Evolutionary conservation across 805 yeast species (phyloP), one percentile per base, ranked within the genome.

Genomic region (Candida tibetensis): DNA sequence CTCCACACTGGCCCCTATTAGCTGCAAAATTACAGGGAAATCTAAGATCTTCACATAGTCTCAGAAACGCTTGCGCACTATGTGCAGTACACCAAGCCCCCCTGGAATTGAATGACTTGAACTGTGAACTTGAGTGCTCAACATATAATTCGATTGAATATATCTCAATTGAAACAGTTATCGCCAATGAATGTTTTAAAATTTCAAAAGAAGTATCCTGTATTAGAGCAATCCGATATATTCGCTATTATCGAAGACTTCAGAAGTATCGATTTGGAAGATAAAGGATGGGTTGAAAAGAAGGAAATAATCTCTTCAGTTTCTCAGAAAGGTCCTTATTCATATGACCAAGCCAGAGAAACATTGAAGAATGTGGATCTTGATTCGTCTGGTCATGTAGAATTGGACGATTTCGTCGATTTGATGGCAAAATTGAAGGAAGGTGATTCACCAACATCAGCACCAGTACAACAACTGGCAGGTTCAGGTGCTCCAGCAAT

Each of bases 331-430:
- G 97, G 97, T 14, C 78, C 78, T 37, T 91, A 85, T 35, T 62
- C 89, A 22, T 93, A 93, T 57, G 99, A 93, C 62, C 85, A 83
- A 48, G 91, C 95, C 17, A 82, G 99, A 69, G 95, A 89, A 61
- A 86, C 97, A 2, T 74, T 93, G 58, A 93, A 93, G 58, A 77
- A 76, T 37, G 97, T 89, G 34, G 82, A 83, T 48, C 95, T 93
- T 23, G 99, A 93, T 65, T 95, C 98, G 12, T 84, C 95, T 4
- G 99, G 99, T 17, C 91, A 86, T 57, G 97, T 93, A 37, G 99
- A 93, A 61, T 69, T 93, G 57, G 99, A 93, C 42, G 99, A 93
- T 59, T 93, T 79, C 56, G 97, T 91, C 23, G 80, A 82, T 49
- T 69, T 93, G 51, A 76, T 85, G 39, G 85, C 95, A 22, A 88